Base-by-base conservation (phyloP, 768 basidiomycete species). In the Serendipita vermifera region DNA sequence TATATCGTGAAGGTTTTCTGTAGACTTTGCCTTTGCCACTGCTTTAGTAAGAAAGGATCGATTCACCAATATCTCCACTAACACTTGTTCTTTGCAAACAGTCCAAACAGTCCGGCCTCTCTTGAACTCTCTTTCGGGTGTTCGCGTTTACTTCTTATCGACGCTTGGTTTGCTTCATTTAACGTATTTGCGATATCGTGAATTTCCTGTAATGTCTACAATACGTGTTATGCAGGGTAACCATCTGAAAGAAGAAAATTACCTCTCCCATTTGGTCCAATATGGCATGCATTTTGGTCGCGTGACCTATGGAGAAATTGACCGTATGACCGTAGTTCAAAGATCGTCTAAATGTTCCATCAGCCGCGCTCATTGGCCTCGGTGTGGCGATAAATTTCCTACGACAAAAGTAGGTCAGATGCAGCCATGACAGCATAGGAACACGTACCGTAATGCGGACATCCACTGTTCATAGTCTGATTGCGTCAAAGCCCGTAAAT, bases 391-490 rank as follows among this genome's bases (percentile, higher is more conserved):
- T 77, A 61, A 85, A 85, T 64, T 75, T 80, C 68, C 86, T 88
- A 64, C 53, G 38, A 43, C 51, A 68, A 61, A 64, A 58, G 62
- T 56, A 46, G 17, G 32, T 36, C 38, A 55, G 56, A 55, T 51
- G 29, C 56, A 57, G 38, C 57, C 22, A 55, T 14, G 57, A 27
- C 27, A 56, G 58, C 46, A n/a, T 27, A 32, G 33, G 32, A 40
- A 56, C 67, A 67, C 60, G 15, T 62, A 84, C 86, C 87, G 81
- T 64, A 88, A 78, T 26, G 82, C 81, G 24, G 71, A 60, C 77
- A 85, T 84, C 87, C 87, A 90, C 46, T 64, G 69, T 48, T 80
- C 70, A 60, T 87, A 89, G 63, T 90, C 87, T 43, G 33, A 17
- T 32, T 40, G 41, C 7, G 70, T 81, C n/a, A 87, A 68, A 65